Evolutionary conservation across 1,139 yeast genomes (phyloP).

Genomic region (Yarrowia galli): DNA sequence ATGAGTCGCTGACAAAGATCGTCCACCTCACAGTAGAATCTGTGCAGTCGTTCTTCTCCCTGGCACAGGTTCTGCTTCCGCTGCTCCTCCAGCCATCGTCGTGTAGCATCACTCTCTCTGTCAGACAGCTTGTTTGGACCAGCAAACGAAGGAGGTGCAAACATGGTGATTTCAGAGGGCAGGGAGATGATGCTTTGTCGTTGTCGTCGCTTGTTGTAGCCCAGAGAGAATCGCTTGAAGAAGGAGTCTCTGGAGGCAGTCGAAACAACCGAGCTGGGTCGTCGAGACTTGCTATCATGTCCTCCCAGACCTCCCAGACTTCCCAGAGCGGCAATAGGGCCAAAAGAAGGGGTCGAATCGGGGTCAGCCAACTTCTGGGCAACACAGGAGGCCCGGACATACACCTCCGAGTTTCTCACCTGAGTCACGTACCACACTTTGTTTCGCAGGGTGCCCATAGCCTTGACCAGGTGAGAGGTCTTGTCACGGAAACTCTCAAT

Average conservation of each 20-base stretch:
- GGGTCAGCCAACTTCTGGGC: slow-evolving; percentile 35
- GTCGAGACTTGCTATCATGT: not conserved
- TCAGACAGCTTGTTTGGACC: slow-evolving; percentile 50
- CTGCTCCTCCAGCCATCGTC: slow-evolving; percentile 49
- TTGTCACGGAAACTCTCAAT: slow-evolving; percentile 18
- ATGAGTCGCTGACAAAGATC: slow-evolving; percentile 49
- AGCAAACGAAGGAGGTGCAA: slow-evolving; percentile 48
- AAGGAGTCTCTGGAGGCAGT: slow-evolving; percentile 25
- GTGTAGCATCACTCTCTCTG: slow-evolving; percentile 50
- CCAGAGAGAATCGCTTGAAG: slow-evolving; percentile 22
- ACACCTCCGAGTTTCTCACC: slow-evolving; percentile 30
- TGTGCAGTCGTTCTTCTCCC: slow-evolving; percentile 52
- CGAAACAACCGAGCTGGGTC: slow-evolving; percentile 13
- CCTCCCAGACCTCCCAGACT: not conserved
- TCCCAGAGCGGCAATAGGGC: not conserved
- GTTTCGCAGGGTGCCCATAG: slow-evolving; percentile 21
- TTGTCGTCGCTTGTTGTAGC: slow-evolving; percentile 31
- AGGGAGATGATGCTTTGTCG: slow-evolving; percentile 31
- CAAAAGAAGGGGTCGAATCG: slow-evolving; percentile 1
- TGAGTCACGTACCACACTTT: slow-evolving; percentile 32
- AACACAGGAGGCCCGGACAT: slow-evolving; percentile 21
- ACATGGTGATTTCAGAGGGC: slow-evolving; percentile 43
- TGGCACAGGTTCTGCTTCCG: slow-evolving; percentile 50
- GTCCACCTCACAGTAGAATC: slow-evolving; percentile 52
- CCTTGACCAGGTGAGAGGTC: slow-evolving; percentile 20